Evolutionary conservation across 805 yeast species (phyloP), one percentile per base, ranked within the genome.

Genomic region (Kodamaea nitidulidarum): DNA sequence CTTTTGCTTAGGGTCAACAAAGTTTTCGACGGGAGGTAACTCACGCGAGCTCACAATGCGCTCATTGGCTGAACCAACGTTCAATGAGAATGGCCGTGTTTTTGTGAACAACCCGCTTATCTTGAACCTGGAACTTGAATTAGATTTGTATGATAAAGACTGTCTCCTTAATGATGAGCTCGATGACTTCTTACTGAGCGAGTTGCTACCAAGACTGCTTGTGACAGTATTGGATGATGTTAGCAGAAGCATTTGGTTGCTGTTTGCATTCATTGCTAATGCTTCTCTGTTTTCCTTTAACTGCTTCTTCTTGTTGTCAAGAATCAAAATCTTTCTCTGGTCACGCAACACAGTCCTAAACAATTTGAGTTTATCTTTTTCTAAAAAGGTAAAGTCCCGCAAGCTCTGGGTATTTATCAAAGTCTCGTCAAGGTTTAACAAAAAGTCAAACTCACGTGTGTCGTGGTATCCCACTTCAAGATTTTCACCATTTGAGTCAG

Each of bases 31-130:
- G 36, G 67, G 73, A 0, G 95, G 95, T 33, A 88, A 63, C 32
- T 81, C 84, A 32, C 55, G 52, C 1, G 76, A 71, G n/a, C 58
- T 61, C 17, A 73, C 74, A 24, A 71, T 59, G 48, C 68, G 60
- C 22, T 79, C 84, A 20, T 55, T 54, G 41, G 63, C 42, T 10
- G 55, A 54, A 32, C 71, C 55, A 49, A 61, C 75, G 47, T 70
- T 73, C 32, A 78, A 65, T 1, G 84, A 72, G 47, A 83, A 83
- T 18, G 86, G 81, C 39, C 85, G 70, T 1, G 78, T 58, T 44
- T 75, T 80, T 25, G 49, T 59, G 51, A 79, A 76, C 24, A 80
- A 58, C 0, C 84, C 85, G 42, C 82, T 78, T 3, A 80, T 61
- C 43, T 76, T 75, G 50, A 71, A 71, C 51, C 66, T 63, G 44